Percentiles rank a stretch among this genome's conserved stretches.
Evolutionary conservation across 225 moss, liverwort and hornwort species (phyloP).

Genomic region (Pseudisothecium myosuroides): DNA sequence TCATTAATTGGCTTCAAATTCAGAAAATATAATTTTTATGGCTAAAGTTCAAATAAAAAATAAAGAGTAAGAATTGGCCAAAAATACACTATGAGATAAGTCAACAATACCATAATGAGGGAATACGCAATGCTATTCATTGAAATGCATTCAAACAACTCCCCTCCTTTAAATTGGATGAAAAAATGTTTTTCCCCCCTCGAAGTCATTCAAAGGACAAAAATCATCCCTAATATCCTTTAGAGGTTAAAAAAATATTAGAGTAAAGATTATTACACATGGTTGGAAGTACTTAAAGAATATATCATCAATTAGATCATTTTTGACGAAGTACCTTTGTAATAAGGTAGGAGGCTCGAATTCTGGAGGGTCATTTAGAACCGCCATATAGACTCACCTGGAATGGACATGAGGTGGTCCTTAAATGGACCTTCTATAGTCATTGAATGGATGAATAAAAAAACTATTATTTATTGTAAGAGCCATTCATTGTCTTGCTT

Average conservation of each 20-base stretch:
- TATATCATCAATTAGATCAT: neutral
- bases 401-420: too few relatives aligned
- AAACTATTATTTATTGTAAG: too few relatives aligned
- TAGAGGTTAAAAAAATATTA: neutral
- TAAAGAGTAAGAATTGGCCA: neutral
- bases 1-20: neutral
- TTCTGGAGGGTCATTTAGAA: too few relatives aligned
- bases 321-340: too few relatives aligned
- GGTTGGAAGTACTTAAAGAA: neutral
- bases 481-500: too few relatives aligned
- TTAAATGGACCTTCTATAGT: too few relatives aligned
- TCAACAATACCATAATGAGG: too few relatives aligned
- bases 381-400: too few relatives aligned
- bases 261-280: fast-evolving
- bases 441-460: too few relatives aligned
- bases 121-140: neutral
- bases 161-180: neutral
- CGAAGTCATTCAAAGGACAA: neutral
- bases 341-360: too few relatives aligned
- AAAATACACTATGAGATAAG: neutral
- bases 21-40: neutral
- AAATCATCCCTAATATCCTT: fast-evolving
- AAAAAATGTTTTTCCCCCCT: neutral
- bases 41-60: neutral
- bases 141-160: neutral